A percentile compares a stretch with the other conserved stretches of the same genome.
These are phyloP conservation scores for Saccharomyces hybrid DNA, from an alignment of 1,139 yeast genomes.

Conservation along the genomic window DNA sequence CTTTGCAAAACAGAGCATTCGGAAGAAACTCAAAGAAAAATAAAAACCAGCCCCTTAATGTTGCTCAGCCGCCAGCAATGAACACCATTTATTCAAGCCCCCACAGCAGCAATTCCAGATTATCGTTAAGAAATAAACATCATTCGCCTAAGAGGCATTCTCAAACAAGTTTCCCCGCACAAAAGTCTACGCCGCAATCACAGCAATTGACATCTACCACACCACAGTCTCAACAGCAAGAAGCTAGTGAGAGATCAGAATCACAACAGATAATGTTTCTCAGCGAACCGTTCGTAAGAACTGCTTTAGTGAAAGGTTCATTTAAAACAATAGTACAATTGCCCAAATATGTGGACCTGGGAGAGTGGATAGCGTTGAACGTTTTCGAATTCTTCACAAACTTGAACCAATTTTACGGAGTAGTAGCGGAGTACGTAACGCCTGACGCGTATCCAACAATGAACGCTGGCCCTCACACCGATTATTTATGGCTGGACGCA, in stretches of 20 bases:
- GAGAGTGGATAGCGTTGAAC: conserved; percentile 94
- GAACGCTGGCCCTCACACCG: conserved; percentile 93
- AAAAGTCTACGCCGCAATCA: conserved; percentile 8
- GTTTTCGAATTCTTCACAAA: conserved; percentile 85
- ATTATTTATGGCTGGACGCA: conserved; percentile 85
- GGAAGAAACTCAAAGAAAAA: conserved; percentile 38
- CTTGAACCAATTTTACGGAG: conserved; percentile 80
- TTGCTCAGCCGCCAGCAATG: conserved; percentile 12
- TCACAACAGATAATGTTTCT: conserved; percentile 43
- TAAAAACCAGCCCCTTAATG: conserved; percentile 19
- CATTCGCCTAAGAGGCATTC: conserved; percentile 27
- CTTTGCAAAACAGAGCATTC: conserved; percentile 29
- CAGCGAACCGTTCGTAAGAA: conserved; percentile 88
- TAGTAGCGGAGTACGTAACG: conserved; percentile 79
- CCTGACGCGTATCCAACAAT: conserved; percentile 86
- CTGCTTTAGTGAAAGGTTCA: conserved; percentile 95
- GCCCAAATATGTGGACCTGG: conserved; percentile 88
- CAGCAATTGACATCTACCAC: conserved; percentile 7
- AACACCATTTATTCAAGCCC: conserved; percentile 28
- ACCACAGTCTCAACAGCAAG: conserved; percentile 12
- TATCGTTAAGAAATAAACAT: conserved; percentile 33
- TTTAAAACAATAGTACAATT: conserved; percentile 91
- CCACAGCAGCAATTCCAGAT: conserved; percentile 32
- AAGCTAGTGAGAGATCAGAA: conserved; percentile 40
- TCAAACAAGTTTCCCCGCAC: conserved; percentile 11